A percentile compares a stretch with the other conserved stretches of the same genome.
Evolutionary conservation across 768 basidiomycete genomes (phyloP).

Genomic region (Calocera cornea): DNA sequence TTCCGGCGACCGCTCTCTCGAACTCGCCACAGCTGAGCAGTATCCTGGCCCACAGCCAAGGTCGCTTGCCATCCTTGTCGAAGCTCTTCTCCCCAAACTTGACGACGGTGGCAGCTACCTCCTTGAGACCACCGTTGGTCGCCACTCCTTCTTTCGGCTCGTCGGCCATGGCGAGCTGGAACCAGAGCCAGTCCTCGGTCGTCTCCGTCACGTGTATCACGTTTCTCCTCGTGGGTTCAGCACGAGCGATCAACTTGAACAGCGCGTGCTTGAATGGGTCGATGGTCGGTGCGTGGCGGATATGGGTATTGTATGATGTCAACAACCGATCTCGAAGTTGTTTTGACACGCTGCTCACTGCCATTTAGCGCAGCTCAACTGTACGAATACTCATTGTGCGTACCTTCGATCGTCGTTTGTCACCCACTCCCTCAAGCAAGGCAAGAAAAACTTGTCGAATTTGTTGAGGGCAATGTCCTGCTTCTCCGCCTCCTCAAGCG

Average conservation of each 20-base stretch:
- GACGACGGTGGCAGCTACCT: slow-evolving; percentile 22
- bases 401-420: slow-evolving; percentile 68
- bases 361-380: too few species aligned
- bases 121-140: slow-evolving; percentile 20
- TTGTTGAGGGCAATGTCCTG: slow-evolving; percentile 59
- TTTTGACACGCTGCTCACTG: slow-evolving; percentile 17
- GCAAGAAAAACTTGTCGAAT: slow-evolving; percentile 70
- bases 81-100: slow-evolving; percentile 29
- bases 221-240: slow-evolving; percentile 68
- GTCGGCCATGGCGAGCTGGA: slow-evolving; percentile 69
- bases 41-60: slow-evolving; percentile 67
- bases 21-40: slow-evolving; percentile 88
- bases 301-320: slow-evolving; percentile 45
- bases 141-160: neutral
- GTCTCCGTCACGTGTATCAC: slow-evolving; percentile 76
- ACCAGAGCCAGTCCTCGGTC: slow-evolving; percentile 98
- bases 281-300: slow-evolving; percentile 72
- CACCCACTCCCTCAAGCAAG: slow-evolving; percentile 70
- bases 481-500: slow-evolving; percentile 57
- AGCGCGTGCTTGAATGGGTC: slow-evolving; percentile 95
- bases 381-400: too few species aligned
- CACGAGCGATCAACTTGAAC: slow-evolving; percentile 88
- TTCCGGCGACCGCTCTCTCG: slow-evolving; percentile 78
- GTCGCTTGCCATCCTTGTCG: slow-evolving; percentile 43
- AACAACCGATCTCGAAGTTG: slow-evolving; percentile 47